Evolutionary conservation across 495 filamentous ascomycete genomes (phyloP).

Genomic region (Annulohypoxylon bovei): DNA sequence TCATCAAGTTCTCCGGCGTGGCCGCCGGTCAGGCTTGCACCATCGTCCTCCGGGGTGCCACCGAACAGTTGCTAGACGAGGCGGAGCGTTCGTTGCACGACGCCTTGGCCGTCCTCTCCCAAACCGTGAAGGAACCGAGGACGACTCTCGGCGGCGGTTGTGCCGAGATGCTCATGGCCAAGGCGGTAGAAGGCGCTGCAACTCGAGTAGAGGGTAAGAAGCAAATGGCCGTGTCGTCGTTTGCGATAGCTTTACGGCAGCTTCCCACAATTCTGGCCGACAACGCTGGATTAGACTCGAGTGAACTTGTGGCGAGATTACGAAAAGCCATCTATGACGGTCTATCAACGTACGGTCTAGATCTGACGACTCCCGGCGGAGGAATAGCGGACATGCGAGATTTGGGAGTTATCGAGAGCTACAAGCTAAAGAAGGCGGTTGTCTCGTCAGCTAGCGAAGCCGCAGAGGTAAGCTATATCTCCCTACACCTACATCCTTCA

Average conservation of each 20-base stretch:
- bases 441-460: constrained; percentile 95
- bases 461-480: constrained; percentile 76
- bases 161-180: constrained; percentile 98
- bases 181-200: constrained; percentile 93
- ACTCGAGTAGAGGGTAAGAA: constrained; percentile 97
- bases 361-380: constrained; percentile 88
- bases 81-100: constrained; percentile 96
- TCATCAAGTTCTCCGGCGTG: constrained; percentile 97
- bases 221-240: constrained; percentile 89
- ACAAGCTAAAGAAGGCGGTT: constrained; percentile 97
- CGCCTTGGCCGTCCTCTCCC: constrained; percentile 94
- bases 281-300: constrained; percentile 95
- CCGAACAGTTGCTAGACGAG: constrained; percentile 95
- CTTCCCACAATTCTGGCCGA: constrained; percentile 96
- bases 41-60: constrained; percentile 94
- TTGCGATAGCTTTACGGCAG: constrained; percentile 87
- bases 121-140: constrained; percentile 93
- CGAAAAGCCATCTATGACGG: constrained; percentile 94
- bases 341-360: constrained; percentile 88
- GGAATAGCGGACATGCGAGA: constrained; percentile 97
- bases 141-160: constrained; percentile 96
- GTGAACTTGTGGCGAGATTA: constrained; percentile 89
- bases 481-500: constrained; percentile 5
- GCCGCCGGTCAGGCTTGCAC: constrained; percentile 95
- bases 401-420: constrained; percentile 94